phyloP scores from a whole-genome alignment of 345 rosid genomes.

The Eucalyptus sp. region DNA sequence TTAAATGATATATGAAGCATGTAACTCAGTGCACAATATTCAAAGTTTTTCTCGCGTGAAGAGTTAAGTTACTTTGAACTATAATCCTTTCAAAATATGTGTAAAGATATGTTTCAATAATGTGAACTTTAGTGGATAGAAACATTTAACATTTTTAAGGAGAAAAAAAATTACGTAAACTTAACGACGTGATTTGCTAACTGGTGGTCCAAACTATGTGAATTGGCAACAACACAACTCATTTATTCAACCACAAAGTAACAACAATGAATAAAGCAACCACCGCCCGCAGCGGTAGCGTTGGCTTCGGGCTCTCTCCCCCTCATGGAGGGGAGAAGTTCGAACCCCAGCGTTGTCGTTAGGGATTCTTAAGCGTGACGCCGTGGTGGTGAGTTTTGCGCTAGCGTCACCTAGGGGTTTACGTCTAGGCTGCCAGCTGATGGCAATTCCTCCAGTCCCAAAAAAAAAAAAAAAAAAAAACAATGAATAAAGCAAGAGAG shows the following conservation, averaged over 20 bases:
- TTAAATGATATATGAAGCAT: neutral
- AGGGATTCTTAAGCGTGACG: too few species aligned
- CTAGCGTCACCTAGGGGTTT: too few species aligned
- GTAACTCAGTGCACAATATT: neutral
- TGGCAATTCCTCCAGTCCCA: too few species aligned
- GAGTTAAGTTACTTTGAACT: neutral
- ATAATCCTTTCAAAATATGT: neutral
- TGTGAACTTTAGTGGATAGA: neutral
- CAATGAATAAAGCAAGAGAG: neutral
- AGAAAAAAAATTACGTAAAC: neutral
- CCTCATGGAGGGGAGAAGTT: too few species aligned
- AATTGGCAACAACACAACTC: neutral
- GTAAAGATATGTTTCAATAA: neutral
- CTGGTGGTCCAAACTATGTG: neutral
- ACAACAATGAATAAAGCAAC: neutral
- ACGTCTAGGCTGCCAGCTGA: too few species aligned
- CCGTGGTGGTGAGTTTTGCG: too few species aligned
- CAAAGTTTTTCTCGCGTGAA: neutral
- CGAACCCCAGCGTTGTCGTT: too few species aligned
- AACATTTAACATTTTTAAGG: neutral
- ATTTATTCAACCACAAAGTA: neutral
- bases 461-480: neutral
- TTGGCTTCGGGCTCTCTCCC: too few species aligned
- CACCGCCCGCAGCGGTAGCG: too few species aligned
- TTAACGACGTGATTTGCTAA: neutral